A percentile compares a stretch with the other conserved stretches of the same genome.
phyloP scores from a whole-genome alignment of 768 basidiomycete species.

The Auriscalpium vulgare region DNA sequence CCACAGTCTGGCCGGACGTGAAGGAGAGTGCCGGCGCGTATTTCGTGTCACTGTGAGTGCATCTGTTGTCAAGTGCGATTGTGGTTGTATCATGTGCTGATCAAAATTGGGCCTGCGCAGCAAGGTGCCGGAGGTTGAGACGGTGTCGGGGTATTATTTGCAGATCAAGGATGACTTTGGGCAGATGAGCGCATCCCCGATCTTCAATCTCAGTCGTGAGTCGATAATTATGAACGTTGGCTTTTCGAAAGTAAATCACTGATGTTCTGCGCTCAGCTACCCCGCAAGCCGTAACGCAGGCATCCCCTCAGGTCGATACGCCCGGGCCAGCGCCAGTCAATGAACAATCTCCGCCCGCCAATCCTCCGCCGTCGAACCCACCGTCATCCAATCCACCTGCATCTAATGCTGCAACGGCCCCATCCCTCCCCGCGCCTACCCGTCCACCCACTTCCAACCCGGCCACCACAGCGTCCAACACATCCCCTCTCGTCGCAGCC shows the following conservation, averaged over 20 bases:
- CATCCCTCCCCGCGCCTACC: not conserved
- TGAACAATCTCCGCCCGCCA: not conserved
- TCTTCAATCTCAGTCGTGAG: conserved; percentile 24
- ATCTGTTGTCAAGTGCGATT: not conserved
- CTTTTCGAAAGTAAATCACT: too few species aligned
- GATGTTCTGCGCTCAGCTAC: too few species aligned
- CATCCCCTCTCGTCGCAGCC: conserved; percentile 16
- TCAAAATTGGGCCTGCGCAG: not conserved
- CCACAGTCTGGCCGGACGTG: conserved; percentile 21
- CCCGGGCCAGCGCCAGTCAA: too few species aligned
- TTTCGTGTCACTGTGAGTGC: conserved; percentile 19
- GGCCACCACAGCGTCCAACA: not conserved
- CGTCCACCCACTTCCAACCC: not conserved
- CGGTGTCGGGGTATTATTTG: conserved; percentile 18
- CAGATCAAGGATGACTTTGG: conserved; percentile 25
- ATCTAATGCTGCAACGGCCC: not conserved
- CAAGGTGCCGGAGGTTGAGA: conserved; percentile 19
- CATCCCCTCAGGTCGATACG: too few species aligned
- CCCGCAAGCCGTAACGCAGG: too few species aligned
- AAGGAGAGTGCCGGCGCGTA: conserved; percentile 20
- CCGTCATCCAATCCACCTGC: not conserved
- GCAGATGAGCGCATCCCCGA: conserved; percentile 19
- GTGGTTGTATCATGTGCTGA: too few species aligned
- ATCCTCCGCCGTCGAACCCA: not conserved
- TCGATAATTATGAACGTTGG: not conserved